Evolutionary conservation across 805 yeast genomes (phyloP), one percentile per base, ranked within the genome.

Genomic region (Candida ascalaphidarum): DNA sequence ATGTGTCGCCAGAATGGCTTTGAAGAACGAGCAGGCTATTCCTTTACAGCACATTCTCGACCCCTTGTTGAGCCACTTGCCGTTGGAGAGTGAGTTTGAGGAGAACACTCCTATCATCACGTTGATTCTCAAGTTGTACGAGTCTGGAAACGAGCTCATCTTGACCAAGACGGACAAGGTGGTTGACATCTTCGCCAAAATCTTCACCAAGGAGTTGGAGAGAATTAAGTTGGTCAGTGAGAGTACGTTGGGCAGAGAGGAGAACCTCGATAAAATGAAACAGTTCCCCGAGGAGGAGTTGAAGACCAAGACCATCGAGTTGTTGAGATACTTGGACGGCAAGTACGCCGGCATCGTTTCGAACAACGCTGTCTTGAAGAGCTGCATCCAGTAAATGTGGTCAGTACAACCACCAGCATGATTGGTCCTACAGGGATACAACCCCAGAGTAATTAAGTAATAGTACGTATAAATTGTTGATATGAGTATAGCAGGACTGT

Each of bases 31-130:
- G 44, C 60, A 58, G 21, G 70, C 80, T 21, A 76, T 88, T 41
- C 96, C 96, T 35, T 58, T 85, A 40, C 60, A 55, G 37, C 75
- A 70, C 34, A 86, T 76, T 31, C 73, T 89, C 23, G 62, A 81
- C 14, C 94, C 95, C 27, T 65, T 92, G 46, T 61, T 88, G 36
- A 60, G 68, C 28, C 89, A 81, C 46, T 69, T 92, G 48, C 98
- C 98, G 28, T 71, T 92, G 49, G 73, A 77, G 49, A 76, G 86
- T 30, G 96, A 88, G 3, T 80, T 71, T 39, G 97, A 89, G 62
- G 98, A 92, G 61, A 85, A 92, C 61, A 73, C 77, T 17, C 96
- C 97, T 30, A 80, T 92, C 38, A 81, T 85, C 57, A 76, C 81
- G 44, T 65, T 88, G 40, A 68, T 92, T 32, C 63, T 81, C 50